These are phyloP conservation scores for Hysterangium stoloniferum DNA, from an alignment of 768 basidiomycete genomes.

Conservation along the genomic window DNA sequence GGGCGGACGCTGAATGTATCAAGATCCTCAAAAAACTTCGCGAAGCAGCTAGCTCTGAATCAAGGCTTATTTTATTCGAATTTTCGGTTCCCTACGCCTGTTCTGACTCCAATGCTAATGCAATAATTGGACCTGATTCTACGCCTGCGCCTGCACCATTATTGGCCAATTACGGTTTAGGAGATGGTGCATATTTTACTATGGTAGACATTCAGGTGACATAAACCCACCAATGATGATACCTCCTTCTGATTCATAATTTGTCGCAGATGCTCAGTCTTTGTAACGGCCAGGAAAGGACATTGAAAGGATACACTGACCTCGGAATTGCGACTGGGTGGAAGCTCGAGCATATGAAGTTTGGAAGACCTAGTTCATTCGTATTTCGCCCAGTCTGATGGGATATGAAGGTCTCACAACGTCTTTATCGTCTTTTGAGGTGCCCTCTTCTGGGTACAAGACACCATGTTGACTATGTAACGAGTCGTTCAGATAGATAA, in stretches of 20 bases:
- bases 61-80: background rate
- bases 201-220: background rate
- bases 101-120: background rate
- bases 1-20: background rate
- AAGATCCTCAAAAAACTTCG: background rate
- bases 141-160: slow-evolving; percentile 14
- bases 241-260: background rate
- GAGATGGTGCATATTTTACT: background rate
- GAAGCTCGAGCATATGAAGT: too few species aligned
- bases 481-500: too few species aligned
- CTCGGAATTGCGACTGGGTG: slow-evolving; percentile 19
- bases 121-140: too few species aligned
- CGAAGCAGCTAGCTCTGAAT: background rate
- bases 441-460: too few species aligned
- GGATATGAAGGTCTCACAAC: too few species aligned
- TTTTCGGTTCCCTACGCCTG: background rate
- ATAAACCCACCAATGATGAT: background rate
- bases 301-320: slow-evolving; percentile 30
- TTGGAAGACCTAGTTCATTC: too few species aligned
- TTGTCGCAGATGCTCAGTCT: slow-evolving; percentile 30
- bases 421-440: too few species aligned
- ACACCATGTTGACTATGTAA: too few species aligned
- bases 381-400: too few species aligned
- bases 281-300: slow-evolving; percentile 36
- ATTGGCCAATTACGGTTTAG: slow-evolving; percentile 19